phyloP scores from a whole-genome alignment of 1,284 basidiomycete genomes.

The Coniferiporia weirii region DNA sequence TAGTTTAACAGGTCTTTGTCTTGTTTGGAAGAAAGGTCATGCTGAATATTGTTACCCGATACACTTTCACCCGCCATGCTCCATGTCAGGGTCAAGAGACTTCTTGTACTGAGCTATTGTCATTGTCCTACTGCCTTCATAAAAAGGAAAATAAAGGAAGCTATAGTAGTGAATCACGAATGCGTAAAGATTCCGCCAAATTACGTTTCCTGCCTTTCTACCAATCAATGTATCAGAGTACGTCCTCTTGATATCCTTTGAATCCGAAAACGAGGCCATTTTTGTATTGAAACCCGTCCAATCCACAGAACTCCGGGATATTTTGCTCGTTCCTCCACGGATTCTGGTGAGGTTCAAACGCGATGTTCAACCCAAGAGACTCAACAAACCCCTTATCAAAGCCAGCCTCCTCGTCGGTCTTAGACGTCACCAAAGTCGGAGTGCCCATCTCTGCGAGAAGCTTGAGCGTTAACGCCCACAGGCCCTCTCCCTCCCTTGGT shows the following conservation, averaged over 20 bases:
- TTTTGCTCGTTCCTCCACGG: slow-evolving; percentile 6
- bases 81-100: too few species aligned
- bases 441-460: not conserved
- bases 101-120: too few species aligned
- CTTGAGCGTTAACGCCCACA: not conserved
- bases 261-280: not conserved
- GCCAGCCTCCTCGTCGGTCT: not conserved
- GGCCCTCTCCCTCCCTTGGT: not conserved
- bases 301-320: not conserved
- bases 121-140: too few species aligned
- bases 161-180: too few species aligned
- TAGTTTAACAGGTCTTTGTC: too few species aligned
- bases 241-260: not conserved
- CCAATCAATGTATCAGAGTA: not conserved
- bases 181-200: too few species aligned
- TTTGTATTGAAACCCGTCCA: not conserved
- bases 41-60: too few species aligned
- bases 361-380: not conserved
- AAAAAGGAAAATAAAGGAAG: too few species aligned
- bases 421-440: slow-evolving; percentile 1
- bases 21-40: too few species aligned
- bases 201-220: too few species aligned
- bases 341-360: not conserved
- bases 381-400: not conserved
- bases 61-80: too few species aligned